Percentiles rank a stretch among this genome's conserved stretches.
Conservation (phyloP, 2,329 filamentous ascomycete genomes). For the Phoma sp. region DNA sequence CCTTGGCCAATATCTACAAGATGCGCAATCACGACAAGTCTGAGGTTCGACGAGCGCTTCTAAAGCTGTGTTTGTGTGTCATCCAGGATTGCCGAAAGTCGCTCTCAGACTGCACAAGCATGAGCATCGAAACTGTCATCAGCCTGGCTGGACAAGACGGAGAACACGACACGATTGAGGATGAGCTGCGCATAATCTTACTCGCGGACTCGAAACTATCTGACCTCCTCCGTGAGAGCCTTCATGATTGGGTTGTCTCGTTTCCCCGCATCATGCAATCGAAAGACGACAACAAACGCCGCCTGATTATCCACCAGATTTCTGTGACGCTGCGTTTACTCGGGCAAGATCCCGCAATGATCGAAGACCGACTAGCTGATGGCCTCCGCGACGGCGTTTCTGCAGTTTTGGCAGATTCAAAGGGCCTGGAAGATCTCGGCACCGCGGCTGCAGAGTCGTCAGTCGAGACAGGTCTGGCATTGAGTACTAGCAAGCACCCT, state of each 20-base stretch:
- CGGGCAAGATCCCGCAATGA: slow-evolving; percentile 65
- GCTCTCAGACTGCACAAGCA: slow-evolving; percentile 69
- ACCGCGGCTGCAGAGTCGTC: slow-evolving; percentile 10
- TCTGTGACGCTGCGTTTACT: slow-evolving; percentile 73
- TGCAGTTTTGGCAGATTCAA: slow-evolving; percentile 52
- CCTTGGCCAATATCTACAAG: slow-evolving; percentile 77
- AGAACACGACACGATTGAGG: slow-evolving; percentile 52
- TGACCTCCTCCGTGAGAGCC: slow-evolving; percentile 70
- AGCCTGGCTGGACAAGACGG: slow-evolving; percentile 61
- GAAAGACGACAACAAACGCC: slow-evolving; percentile 79
- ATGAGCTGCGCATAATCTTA: slow-evolving; percentile 65
- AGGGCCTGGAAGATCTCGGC: slow-evolving; percentile 28
- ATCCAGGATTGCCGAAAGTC: slow-evolving; percentile 80
- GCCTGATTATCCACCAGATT: slow-evolving; percentile 76
- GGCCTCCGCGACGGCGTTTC: slow-evolving; percentile 77
- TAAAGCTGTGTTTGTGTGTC: slow-evolving; percentile 74
- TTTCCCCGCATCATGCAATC: slow-evolving; percentile 84
- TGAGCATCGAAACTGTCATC: slow-evolving; percentile 83
- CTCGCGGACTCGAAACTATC: slow-evolving; percentile 67
- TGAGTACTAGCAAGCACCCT: slow-evolving; percentile 27
- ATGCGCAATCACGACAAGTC: slow-evolving; percentile 72
- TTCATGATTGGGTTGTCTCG: slow-evolving; percentile 82
- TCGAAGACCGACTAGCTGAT: slow-evolving; percentile 70
- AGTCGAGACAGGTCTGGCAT: slow-evolving; percentile 24
- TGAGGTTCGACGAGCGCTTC: slow-evolving; percentile 72